phyloP scores from a whole-genome alignment of 495 filamentous ascomycete species.

The Penicillium samsonianum region DNA sequence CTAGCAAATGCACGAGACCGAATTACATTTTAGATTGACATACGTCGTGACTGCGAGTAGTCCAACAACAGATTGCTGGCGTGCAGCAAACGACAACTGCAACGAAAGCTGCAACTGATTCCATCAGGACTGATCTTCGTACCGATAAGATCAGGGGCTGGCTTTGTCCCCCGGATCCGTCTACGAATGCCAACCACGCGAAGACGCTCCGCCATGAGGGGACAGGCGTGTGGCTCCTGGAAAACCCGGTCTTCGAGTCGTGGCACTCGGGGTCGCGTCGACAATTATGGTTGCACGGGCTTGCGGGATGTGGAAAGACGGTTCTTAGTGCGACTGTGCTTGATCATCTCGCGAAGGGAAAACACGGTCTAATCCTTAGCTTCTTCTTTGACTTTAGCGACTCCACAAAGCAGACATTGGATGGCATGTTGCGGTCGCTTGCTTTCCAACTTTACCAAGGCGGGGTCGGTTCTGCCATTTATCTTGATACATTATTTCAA shows the following conservation, averaged over 20 bases:
- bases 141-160: slow-evolving; percentile 20
- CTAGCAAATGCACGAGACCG: slow-evolving; percentile 3
- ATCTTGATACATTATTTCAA: slow-evolving; percentile 23
- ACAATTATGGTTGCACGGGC: slow-evolving; percentile 24
- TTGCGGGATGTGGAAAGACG: slow-evolving; percentile 29
- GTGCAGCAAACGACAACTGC: slow-evolving; percentile 17
- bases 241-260: slow-evolving; percentile 17
- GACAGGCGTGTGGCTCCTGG: slow-evolving; percentile 22
- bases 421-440: slow-evolving; percentile 31
- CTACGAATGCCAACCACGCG: slow-evolving; percentile 23
- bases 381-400: slow-evolving; percentile 39
- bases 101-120: slow-evolving; percentile 20
- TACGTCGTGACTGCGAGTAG: slow-evolving; percentile 12
- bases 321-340: slow-evolving; percentile 27
- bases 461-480: slow-evolving; percentile 6
- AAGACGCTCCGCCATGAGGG: slow-evolving; percentile 21
- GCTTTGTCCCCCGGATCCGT: slow-evolving; percentile 26
- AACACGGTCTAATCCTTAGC: slow-evolving; percentile 17
- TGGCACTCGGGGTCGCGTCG: slow-evolving; percentile 21
- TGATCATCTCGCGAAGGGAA: slow-evolving; percentile 22
- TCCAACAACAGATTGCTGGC: slow-evolving; percentile 18
- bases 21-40: neutral
- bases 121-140: slow-evolving; percentile 17
- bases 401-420: slow-evolving; percentile 25
- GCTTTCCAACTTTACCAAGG: slow-evolving; percentile 28